A percentile compares a stretch with the other conserved stretches of the same genome.
These are phyloP conservation scores for Tranzscheliella williamsii DNA, from an alignment of 1,284 basidiomycete genomes.

Conservation along the genomic window DNA sequence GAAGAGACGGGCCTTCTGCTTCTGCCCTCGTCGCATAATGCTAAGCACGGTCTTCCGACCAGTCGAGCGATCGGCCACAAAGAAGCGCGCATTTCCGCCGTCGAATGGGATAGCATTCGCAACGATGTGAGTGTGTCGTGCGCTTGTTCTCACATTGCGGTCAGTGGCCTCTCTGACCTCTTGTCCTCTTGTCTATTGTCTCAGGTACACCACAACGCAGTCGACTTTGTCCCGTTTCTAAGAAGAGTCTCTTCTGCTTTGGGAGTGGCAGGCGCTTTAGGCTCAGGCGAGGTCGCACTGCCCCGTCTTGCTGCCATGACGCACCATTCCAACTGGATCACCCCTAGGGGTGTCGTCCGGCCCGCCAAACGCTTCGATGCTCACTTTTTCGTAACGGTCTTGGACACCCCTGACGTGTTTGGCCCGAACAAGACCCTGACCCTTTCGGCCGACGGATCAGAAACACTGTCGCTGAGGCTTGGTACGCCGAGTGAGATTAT, in stretches of 20 bases:
- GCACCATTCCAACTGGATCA: slow-evolving; percentile 54
- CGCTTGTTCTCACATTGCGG: too few species aligned
- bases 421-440: slow-evolving; percentile 22
- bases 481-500: slow-evolving; percentile 39
- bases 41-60: slow-evolving; percentile 15
- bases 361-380: slow-evolving; percentile 55
- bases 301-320: slow-evolving; percentile 37
- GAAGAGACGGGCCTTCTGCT: slow-evolving; percentile 53
- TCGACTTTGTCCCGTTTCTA: slow-evolving; percentile 44
- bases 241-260: slow-evolving; percentile 22
- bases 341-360: slow-evolving; percentile 45
- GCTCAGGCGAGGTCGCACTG: slow-evolving; percentile 1
- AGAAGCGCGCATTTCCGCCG: slow-evolving; percentile 40
- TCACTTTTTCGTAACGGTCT: slow-evolving; percentile 52
- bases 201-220: slow-evolving; percentile 52
- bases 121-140: too few species aligned
- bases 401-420: slow-evolving; percentile 41
- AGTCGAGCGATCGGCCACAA: slow-evolving; percentile 46
- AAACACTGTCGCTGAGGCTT: slow-evolving; percentile 42
- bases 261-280: slow-evolving; percentile 4
- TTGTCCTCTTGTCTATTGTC: too few species aligned
- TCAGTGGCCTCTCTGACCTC: too few species aligned
- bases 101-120: slow-evolving; percentile 43
- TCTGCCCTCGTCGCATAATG: slow-evolving; percentile 20
- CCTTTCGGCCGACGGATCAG: slow-evolving; percentile 46